A percentile compares a stretch with the other conserved stretches of the same genome.
Evolutionary conservation across 1,139 yeast genomes (phyloP).

Genomic region (Scheffersomyces quercinus): DNA sequence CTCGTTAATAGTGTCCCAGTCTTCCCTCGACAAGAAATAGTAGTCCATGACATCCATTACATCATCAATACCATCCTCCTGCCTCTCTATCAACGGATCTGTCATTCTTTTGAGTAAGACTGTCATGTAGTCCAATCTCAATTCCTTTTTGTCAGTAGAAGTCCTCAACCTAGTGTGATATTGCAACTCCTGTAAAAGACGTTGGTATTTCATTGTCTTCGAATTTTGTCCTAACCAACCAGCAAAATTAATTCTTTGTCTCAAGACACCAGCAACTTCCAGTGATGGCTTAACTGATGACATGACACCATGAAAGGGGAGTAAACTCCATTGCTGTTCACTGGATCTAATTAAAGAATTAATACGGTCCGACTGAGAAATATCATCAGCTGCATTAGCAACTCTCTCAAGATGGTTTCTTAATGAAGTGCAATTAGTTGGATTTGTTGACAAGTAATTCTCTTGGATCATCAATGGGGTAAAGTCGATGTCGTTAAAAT

Average conservation of each 20-base stretch:
- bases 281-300: constrained; percentile 84
- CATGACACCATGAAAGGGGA: constrained; percentile 89
- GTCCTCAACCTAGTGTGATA: constrained; percentile 83
- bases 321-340: constrained; percentile 93
- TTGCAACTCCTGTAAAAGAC: constrained; percentile 83
- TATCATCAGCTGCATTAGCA: constrained; percentile 81
- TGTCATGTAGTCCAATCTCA: constrained; percentile 79
- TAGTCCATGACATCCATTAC: constrained; percentile 75
- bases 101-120: constrained; percentile 56
- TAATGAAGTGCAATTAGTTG: constrained; percentile 41
- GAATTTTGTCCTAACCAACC: constrained; percentile 92
- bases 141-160: constrained; percentile 71
- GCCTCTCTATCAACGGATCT: constrained; percentile 51
- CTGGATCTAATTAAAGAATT: constrained; percentile 83
- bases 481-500: constrained; percentile 93
- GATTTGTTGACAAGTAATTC: constrained; percentile 72
- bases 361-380: constrained; percentile 77
- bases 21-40: constrained; percentile 84
- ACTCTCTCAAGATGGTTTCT: constrained; percentile 60
- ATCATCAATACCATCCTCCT: constrained; percentile 62
- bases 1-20: constrained; percentile 86
- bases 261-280: constrained; percentile 69
- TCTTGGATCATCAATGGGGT: constrained; percentile 97
- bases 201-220: constrained; percentile 71
- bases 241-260: constrained; percentile 76